Percentiles rank a stretch among this genome's conserved stretches.
phyloP scores from a whole-genome alignment of 2,329 filamentous ascomycete genomes.

The Pleomassaria siparia region DNA sequence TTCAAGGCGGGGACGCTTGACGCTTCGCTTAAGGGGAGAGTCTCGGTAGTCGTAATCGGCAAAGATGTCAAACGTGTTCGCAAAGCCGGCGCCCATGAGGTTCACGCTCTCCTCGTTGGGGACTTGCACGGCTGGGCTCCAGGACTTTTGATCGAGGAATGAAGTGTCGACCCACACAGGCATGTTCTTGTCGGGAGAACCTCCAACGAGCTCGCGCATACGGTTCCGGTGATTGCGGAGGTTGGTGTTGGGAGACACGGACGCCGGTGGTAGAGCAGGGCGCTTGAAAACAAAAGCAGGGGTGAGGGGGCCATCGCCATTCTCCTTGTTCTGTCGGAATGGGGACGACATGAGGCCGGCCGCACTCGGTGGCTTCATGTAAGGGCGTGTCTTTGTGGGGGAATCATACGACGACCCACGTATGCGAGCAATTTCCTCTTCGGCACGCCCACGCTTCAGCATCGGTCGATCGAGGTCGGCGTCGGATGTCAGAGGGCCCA shows the following conservation, averaged over 20 bases:
- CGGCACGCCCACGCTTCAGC: slow-evolving; percentile 85
- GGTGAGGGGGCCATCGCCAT: slow-evolving; percentile 68
- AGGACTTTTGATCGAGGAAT: slow-evolving; percentile 42
- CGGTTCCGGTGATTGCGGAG: slow-evolving; percentile 83
- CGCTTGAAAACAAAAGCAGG: slow-evolving; percentile 80
- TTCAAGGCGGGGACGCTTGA: slow-evolving; percentile 62
- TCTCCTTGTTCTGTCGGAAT: slow-evolving; percentile 39
- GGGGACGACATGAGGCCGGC: slow-evolving; percentile 46
- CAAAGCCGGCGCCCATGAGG: slow-evolving; percentile 51
- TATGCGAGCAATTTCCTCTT: slow-evolving; percentile 92
- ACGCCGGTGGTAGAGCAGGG: slow-evolving; percentile 65
- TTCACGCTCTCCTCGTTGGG: slow-evolving; percentile 60
- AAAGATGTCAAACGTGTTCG: slow-evolving; percentile 65
- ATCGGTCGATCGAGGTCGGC: slow-evolving; percentile 70
- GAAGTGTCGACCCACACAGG: slow-evolving; percentile 58
- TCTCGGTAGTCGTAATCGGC: slow-evolving; percentile 51
- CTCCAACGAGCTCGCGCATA: slow-evolving; percentile 73
- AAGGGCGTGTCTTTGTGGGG: slow-evolving; percentile 69
- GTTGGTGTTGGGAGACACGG: slow-evolving; percentile 90
- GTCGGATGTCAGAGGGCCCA: slow-evolving; percentile 71
- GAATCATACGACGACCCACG: slow-evolving; percentile 92
- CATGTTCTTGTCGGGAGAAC: slow-evolving; percentile 68
- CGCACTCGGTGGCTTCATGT: slow-evolving; percentile 49
- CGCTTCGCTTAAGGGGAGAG: slow-evolving; percentile 68
- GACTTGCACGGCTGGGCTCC: slow-evolving; percentile 68